A percentile compares a stretch with the other conserved stretches of the same genome.
Conservation (phyloP, 345 rosid species). For the Noccaea bulbosa region DNA sequence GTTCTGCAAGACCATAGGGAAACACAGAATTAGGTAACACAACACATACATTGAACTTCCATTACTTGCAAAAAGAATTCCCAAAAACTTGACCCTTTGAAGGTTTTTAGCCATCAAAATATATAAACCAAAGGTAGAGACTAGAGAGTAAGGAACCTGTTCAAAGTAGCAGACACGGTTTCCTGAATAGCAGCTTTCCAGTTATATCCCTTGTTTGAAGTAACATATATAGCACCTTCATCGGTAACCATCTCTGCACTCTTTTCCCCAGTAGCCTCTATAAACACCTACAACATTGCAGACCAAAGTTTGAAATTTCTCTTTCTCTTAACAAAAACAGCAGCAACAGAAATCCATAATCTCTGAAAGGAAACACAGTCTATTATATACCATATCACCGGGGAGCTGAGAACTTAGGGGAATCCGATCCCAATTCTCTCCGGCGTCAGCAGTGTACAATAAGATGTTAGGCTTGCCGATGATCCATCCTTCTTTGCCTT, state of each 20-base stretch:
- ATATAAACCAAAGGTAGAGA: conserved; percentile 11
- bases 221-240: conserved; percentile 90
- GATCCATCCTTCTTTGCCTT: conserved; percentile 96
- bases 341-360: neutral
- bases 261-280: conserved; percentile 89
- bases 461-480: conserved; percentile 91
- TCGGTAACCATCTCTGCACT: conserved; percentile 98
- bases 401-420: conserved; percentile 93
- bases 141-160: conserved; percentile 58
- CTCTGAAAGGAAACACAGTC: neutral
- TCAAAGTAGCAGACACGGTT: conserved; percentile 92
- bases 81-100: neutral
- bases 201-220: conserved; percentile 87
- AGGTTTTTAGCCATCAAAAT: conserved; percentile 12
- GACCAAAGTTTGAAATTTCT: too few relatives aligned
- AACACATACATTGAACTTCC: conserved; percentile 1
- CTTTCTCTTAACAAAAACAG: conserved; percentile 10
- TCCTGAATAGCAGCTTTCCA: conserved; percentile 97
- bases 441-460: conserved; percentile 77
- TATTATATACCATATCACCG: conserved; percentile 71
- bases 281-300: conserved; percentile 67
- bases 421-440: conserved; percentile 83
- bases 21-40: conserved; percentile 42
- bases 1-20: conserved; percentile 72
- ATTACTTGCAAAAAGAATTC: neutral